Percentiles rank a stretch among this genome's conserved stretches.
These are phyloP conservation scores for Jacaranda copaia DNA, from an alignment of 257 asterid genomes.

Conservation along the genomic window DNA sequence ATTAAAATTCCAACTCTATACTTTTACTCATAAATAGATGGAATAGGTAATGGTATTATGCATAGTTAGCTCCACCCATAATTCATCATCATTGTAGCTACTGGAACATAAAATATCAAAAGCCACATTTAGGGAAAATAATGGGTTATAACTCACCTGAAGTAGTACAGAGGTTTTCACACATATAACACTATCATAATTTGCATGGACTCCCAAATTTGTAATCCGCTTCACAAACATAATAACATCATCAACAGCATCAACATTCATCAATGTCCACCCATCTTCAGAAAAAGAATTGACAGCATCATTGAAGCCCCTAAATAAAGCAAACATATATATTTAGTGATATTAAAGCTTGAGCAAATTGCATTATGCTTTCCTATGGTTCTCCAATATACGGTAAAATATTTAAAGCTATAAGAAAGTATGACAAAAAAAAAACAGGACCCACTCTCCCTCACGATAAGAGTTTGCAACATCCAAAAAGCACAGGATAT, in stretches of 20 bases:
- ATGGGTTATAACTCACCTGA: slow-evolving; percentile 49
- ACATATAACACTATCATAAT: slow-evolving; percentile 48
- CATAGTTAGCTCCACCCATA: neutral
- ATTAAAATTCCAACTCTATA: slow-evolving; percentile 10
- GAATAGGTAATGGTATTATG: neutral
- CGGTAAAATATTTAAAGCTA: neutral
- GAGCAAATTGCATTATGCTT: slow-evolving; percentile 7
- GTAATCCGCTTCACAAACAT: slow-evolving; percentile 38
- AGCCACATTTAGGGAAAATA: slow-evolving; percentile 17
- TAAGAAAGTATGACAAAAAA: slow-evolving; percentile 23
- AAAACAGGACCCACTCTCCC: slow-evolving; percentile 8
- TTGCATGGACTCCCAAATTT: slow-evolving; percentile 31
- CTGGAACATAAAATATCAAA: slow-evolving; percentile 19
- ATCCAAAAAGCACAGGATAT: neutral
- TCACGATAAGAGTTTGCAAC: neutral
- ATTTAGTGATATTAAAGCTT: slow-evolving; percentile 21
- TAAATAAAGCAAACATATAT: slow-evolving; percentile 34
- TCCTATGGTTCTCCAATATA: slow-evolving; percentile 21
- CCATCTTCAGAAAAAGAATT: slow-evolving; percentile 58
- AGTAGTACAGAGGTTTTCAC: slow-evolving; percentile 48
- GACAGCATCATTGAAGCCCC: slow-evolving; percentile 60
- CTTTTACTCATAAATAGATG: slow-evolving; percentile 18
- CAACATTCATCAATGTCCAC: slow-evolving; percentile 48
- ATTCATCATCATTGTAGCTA: slow-evolving; percentile 9
- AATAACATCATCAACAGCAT: slow-evolving; percentile 39